Conservation (phyloP, 352 stramenopile species). For the Pythium apleroticum region DNA sequence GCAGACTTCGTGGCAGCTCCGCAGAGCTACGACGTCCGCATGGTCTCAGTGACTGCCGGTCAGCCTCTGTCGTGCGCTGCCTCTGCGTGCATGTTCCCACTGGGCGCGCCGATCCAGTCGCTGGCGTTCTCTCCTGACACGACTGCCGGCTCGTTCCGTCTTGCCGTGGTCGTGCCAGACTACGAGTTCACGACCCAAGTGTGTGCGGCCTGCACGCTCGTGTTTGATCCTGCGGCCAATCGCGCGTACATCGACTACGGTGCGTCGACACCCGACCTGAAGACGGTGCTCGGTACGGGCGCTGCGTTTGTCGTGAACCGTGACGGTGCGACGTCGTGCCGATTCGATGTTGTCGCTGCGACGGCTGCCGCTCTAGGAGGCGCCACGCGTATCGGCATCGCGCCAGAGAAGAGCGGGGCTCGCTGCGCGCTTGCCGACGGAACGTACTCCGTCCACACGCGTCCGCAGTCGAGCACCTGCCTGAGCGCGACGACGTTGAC, state of each 20-base stretch:
- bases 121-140: constrained; percentile 71
- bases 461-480: constrained; percentile 46
- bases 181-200: constrained; percentile 36
- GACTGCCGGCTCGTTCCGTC: constrained; percentile 69
- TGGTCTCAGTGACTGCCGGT: constrained; percentile 32
- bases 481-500: constrained; percentile 37
- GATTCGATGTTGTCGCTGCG: constrained; percentile 54
- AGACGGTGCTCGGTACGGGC: constrained; percentile 65
- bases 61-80: constrained; percentile 32
- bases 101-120: constrained; percentile 92
- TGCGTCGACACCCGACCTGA: constrained; percentile 56
- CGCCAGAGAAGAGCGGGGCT: constrained; percentile 20
- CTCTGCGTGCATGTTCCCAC: constrained; percentile 76
- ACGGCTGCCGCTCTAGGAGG: constrained; percentile 23
- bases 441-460: constrained; percentile 50
- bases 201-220: constrained; percentile 39
- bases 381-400: constrained; percentile 43
- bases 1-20: constrained; percentile 39
- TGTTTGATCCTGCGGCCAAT: constrained; percentile 39
- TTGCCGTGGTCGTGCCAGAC: constrained; percentile 35
- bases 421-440: constrained; percentile 40
- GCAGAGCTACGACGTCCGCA: constrained; percentile 54
- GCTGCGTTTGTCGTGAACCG: constrained; percentile 70
- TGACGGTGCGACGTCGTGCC: constrained; percentile 35
- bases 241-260: constrained; percentile 64